Evolutionary conservation across 352 stramenopile genomes (phyloP).

Genomic region (Aphanomyces invadans): DNA sequence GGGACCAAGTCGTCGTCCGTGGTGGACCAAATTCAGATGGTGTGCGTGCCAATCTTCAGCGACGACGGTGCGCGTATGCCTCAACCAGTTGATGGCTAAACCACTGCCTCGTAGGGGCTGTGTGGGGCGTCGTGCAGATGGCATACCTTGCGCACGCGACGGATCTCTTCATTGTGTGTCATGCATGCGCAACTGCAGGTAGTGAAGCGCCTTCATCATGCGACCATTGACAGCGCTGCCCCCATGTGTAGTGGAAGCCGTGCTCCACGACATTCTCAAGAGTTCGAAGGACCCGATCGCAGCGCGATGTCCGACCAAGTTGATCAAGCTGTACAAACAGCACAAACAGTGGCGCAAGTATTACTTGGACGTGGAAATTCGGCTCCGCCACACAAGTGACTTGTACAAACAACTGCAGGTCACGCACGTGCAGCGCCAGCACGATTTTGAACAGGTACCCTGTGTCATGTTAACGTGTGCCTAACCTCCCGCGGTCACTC

Average conservation of each 20-base stretch:
- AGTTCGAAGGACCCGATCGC: not conserved
- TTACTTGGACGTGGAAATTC: conserved; percentile 14
- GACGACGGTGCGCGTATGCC: not conserved
- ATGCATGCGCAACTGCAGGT: conserved; percentile 12
- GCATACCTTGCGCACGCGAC: not conserved
- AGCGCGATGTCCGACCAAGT: not conserved
- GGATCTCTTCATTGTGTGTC: conserved; percentile 14
- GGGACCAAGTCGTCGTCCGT: not conserved
- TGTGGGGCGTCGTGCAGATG: conserved; percentile 18
- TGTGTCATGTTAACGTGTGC: too few relatives aligned
- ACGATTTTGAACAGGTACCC: not conserved
- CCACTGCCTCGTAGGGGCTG: not conserved
- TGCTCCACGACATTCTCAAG: conserved; percentile 1
- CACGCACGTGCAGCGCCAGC: not conserved
- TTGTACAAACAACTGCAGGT: not conserved
- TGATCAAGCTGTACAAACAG: conserved; percentile 14
- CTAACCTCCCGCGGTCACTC: too few relatives aligned
- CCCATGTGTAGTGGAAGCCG: conserved; percentile 7
- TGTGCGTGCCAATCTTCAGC: conserved; percentile 9
- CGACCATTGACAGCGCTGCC: not conserved
- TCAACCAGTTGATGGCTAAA: not conserved
- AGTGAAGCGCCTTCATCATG: not conserved
- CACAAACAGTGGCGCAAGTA: conserved; percentile 16
- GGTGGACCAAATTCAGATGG: not conserved
- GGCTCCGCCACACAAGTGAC: not conserved